Base-by-base conservation (phyloP, 1,139 yeast species). In the Scheffersomyces insectosa region DNA sequence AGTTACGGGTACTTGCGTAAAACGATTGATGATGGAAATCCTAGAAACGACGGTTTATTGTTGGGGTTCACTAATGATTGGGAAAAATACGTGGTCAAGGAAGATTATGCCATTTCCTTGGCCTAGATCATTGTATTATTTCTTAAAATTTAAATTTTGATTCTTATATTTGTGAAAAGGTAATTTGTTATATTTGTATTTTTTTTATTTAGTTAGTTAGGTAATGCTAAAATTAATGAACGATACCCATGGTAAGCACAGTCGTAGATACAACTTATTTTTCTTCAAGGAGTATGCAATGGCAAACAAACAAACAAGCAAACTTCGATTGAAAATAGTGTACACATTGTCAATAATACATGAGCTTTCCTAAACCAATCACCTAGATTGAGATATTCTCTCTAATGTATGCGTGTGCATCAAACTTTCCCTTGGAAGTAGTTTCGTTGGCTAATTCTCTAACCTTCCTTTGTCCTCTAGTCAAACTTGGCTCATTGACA, bases 71-170 rank as follows among this genome's bases (percentile, higher is more conserved):
- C 29, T 11, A 65, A 65, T 45, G 70, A 65, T 41, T 65, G 70
- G 70, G 69, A 65, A 37, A 50, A 39, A 16, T 63, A 47, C 47
- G 68, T 65, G 2, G 66, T 60, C 23, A 62, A 65, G 42, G 55
- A 56, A 42, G 55, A 56, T 28, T 57, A 55, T 40, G 55, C 50
- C 7, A 56, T 65, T 32, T 62, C 69, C 3, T 52, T 65, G 40
- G 64, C 65, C 3, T 60, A 40, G 37, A 4, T 13, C 25, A 20
- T 20, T 20, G 25, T 20, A 20, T 5, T 20, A 20, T 20, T 20
- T 20, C 25, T 20, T 20, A 20, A 20, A 20, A 8, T 20, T 20
- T 20, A 20, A 20, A 20, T 20, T 20, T 20, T 20, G 25, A 20
- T 20, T 20, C 9, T 20, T 20, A 20, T 20, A 20, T 20, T 20